phyloP scores from a whole-genome alignment of 108 stramenopile species.

The Cyclostephanos tholiformis region DNA sequence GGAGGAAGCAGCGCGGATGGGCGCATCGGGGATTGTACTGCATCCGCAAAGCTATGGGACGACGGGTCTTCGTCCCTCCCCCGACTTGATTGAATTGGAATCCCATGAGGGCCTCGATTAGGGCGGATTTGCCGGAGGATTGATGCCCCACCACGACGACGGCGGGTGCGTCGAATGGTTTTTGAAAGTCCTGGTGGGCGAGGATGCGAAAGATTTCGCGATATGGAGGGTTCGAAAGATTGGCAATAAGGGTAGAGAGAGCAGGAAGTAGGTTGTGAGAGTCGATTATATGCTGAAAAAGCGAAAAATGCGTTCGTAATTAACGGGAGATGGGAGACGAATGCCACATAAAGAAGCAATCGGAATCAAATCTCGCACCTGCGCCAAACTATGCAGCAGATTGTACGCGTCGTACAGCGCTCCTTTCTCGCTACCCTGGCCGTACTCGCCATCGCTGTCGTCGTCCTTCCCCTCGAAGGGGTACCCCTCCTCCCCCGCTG shows the following conservation, averaged over 20 bases:
- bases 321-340: background rate
- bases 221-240: conserved; percentile 4
- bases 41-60: conserved; percentile 93
- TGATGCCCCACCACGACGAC: conserved; percentile 94
- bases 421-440: conserved; percentile 62
- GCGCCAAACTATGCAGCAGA: conserved; percentile 87
- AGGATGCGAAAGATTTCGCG: conserved; percentile 6
- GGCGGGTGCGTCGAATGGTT: conserved; percentile 94
- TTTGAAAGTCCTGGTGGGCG: conserved; percentile 80
- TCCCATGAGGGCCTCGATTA: conserved; percentile 95
- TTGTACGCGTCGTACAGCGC: conserved; percentile 91
- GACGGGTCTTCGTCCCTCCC: conserved; percentile 91
- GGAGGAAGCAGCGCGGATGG: conserved; percentile 80
- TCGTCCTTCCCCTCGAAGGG: conserved; percentile 10
- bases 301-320: no score
- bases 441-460: conserved; percentile 33
- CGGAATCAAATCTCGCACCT: conserved; percentile 55
- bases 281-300: background rate
- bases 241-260: background rate
- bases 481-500: conserved; percentile 27
- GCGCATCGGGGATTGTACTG: conserved; percentile 92
- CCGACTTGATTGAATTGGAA: conserved; percentile 97
- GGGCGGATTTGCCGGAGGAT: conserved; percentile 90
- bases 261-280: background rate
- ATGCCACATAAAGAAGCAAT: conserved; percentile 7